Evolutionary conservation across 441 rosid genomes (phyloP), one percentile per base, ranked within the genome.

Genomic region (Aquilaria agallochum): DNA sequence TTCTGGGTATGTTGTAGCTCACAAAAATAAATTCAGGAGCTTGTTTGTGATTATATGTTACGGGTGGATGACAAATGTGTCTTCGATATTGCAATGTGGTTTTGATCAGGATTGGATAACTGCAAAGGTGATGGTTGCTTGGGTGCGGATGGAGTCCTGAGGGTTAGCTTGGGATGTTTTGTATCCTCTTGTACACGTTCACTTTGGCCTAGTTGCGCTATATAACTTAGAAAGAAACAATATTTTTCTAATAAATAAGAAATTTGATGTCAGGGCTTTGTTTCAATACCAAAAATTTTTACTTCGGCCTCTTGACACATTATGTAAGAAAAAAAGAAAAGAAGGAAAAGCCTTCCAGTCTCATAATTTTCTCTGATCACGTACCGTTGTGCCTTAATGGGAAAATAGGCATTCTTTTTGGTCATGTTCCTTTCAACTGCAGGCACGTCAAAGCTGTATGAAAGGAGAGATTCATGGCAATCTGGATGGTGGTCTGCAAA

Each of bases 151-250:
- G 97, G 95, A 58, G 99, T 94, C 70, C 80, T 89, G 61, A 88
- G 99, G 1, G 95, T 91, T 55, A 94, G 99, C 90, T 76, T 94
- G 71, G 97, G 97, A 71, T 94, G 99, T 72, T 91, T 87, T 72
- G 95, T 91, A 86, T 94, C 98, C 98, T 90, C 81, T 58, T 14
- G 27, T 20, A 20, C 27, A 20, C 27, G 27, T 20, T 20, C 27
- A 20, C 27, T 20, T 20, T 20, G 27, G 27, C 27, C 27, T 20
- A 20, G 27, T 20, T 20, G 27, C 27, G 27, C 27, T 20, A 20
- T 20, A 20, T 20, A 20, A 20, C 27, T 20, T 20, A 20, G 27
- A 20, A 20, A 20, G 27, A 20, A 20, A 20, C 27, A 20, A 20
- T 20, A 20, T 20, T 20, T 20, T 20, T 20, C 27, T 20, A 20